phyloP scores from a whole-genome alignment of 257 asterid species.

The Lycium ferocissimum region DNA sequence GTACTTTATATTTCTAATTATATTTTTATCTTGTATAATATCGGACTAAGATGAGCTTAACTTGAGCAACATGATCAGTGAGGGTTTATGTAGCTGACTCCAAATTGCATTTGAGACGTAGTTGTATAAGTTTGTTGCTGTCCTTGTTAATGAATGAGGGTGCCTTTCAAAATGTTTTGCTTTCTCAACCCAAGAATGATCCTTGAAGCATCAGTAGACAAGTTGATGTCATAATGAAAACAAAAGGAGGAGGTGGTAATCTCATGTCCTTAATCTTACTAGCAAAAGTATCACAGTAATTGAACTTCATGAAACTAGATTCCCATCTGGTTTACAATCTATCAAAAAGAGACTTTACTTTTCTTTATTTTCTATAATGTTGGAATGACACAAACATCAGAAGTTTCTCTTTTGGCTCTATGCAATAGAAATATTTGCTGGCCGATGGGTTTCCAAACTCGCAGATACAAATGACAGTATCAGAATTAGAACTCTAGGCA shows the following conservation, averaged over 20 bases:
- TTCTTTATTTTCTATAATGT: constrained; percentile 13
- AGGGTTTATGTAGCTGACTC: not conserved
- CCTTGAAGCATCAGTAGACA: constrained; percentile 1
- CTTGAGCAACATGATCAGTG: not conserved
- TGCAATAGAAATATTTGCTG: constrained; percentile 9
- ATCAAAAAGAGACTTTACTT: not conserved
- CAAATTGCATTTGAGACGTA: not conserved
- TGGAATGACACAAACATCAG: constrained; percentile 6
- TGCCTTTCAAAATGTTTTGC: not conserved
- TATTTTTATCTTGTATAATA: not conserved
- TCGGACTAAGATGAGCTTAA: not conserved
- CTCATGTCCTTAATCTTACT: not conserved
- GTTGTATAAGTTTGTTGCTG: not conserved
- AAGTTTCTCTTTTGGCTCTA: constrained; percentile 13
- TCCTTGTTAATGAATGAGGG: not conserved
- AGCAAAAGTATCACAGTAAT: not conserved
- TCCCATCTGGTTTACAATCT: constrained; percentile 3
- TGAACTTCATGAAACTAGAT: constrained; percentile 3
- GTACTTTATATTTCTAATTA: not conserved
- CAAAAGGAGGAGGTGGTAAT: not conserved
- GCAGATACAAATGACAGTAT: not conserved
- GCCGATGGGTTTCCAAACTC: not conserved
- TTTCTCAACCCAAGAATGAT: constrained; percentile 17
- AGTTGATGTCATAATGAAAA: not conserved
- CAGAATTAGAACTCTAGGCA: not conserved